phyloP scores from a whole-genome alignment of 2,329 filamentous ascomycete species.

The Talaromyces albobiverticillius region DNA sequence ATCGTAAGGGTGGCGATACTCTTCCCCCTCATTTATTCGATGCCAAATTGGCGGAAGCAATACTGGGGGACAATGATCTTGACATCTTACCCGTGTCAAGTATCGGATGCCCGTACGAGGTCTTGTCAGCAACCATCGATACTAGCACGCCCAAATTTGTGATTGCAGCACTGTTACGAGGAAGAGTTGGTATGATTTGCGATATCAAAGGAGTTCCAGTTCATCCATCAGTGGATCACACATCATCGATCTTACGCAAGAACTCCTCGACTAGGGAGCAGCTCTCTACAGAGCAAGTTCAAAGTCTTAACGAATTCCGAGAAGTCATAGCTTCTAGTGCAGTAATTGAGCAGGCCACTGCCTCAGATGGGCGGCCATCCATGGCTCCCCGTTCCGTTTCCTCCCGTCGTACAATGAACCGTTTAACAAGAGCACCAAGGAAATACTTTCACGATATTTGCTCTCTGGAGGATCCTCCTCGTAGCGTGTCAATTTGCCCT shows the following conservation, averaged over 20 bases:
- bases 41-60: slow-evolving; percentile 17
- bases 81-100: slow-evolving; percentile 48
- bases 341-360: background rate
- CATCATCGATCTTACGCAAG: slow-evolving; percentile 1
- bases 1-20: slow-evolving; percentile 15
- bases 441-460: slow-evolving; percentile 54
- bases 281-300: background rate
- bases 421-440: slow-evolving; percentile 32
- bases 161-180: slow-evolving; percentile 59
- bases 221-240: slow-evolving; percentile 17
- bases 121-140: slow-evolving; percentile 63
- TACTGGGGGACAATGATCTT: slow-evolving; percentile 27
- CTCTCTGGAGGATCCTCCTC: slow-evolving; percentile 60
- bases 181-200: slow-evolving; percentile 60
- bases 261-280: slow-evolving; percentile 5
- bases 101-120: slow-evolving; percentile 55
- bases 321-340: slow-evolving; percentile 15
- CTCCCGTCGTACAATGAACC: slow-evolving; percentile 22
- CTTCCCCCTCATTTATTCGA: slow-evolving; percentile 2
- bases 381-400: slow-evolving; percentile 18
- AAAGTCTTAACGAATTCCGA: slow-evolving; percentile 12
- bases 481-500: slow-evolving; percentile 65
- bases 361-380: slow-evolving; percentile 14
- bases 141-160: slow-evolving; percentile 55
- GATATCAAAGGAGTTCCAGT: slow-evolving; percentile 42